Percentiles rank a stretch among this genome's conserved stretches.
These are phyloP conservation scores for Mrakiaceae sp. DNA, from an alignment of 1,284 basidiomycete species.

Conservation along the genomic window DNA sequence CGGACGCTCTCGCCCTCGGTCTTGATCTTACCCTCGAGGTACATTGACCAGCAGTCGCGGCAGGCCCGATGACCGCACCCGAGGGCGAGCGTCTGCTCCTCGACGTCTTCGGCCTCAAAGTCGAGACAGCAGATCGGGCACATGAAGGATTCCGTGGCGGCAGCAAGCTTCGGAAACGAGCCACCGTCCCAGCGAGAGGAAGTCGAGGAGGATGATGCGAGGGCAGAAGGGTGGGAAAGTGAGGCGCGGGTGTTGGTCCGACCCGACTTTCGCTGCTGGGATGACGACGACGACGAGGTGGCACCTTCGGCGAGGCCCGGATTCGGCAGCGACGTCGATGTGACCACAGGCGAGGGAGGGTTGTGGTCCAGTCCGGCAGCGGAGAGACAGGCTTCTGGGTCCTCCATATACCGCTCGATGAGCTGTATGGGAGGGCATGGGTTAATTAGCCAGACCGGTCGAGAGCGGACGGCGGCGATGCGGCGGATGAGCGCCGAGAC, in stretches of 20 bases:
- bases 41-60: slow-evolving; percentile 74
- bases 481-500: not conserved
- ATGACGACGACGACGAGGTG: too few relatives aligned
- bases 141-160: slow-evolving; percentile 42
- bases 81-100: slow-evolving; percentile 48
- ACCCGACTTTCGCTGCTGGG: slow-evolving; percentile 1
- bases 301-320: not conserved
- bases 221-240: slow-evolving; percentile 26
- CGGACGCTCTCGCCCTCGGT: slow-evolving; percentile 73
- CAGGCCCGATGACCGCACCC: slow-evolving; percentile 76
- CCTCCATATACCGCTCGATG: slow-evolving; percentile 89
- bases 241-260: not conserved
- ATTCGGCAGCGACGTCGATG: slow-evolving; percentile 25
- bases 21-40: slow-evolving; percentile 72
- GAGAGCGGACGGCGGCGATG: not conserved
- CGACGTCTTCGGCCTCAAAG: slow-evolving; percentile 40
- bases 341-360: slow-evolving; percentile 27
- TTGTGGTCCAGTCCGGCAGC: slow-evolving; percentile 51
- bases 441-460: slow-evolving; percentile 43
- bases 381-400: slow-evolving; percentile 54
- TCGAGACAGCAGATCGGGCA: slow-evolving; percentile 90
- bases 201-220: slow-evolving; percentile 33
- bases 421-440: not conserved
- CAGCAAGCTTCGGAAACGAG: slow-evolving; percentile 20
- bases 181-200: slow-evolving; percentile 23